These are phyloP conservation scores for Neonectria hederae DNA, from an alignment of 2,329 filamentous ascomycete species.

Conservation along the genomic window DNA sequence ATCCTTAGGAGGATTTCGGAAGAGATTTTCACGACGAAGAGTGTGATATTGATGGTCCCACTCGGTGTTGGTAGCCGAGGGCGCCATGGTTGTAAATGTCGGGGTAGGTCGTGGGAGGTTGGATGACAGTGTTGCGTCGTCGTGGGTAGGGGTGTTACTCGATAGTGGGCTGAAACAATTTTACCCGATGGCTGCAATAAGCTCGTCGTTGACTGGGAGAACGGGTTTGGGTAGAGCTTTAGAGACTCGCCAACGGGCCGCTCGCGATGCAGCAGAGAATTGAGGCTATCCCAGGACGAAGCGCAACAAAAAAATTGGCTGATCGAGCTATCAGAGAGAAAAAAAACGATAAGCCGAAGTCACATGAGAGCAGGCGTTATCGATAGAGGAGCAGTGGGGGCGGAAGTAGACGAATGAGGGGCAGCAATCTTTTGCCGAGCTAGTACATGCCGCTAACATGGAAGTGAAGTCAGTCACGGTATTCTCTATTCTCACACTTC, in stretches of 20 bases:
- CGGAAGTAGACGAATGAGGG: conserved; percentile 24
- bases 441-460: background rate
- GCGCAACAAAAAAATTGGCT: conserved; percentile 36
- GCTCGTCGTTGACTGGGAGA: conserved; percentile 22
- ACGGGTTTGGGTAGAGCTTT: conserved; percentile 20
- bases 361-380: conserved; percentile 37
- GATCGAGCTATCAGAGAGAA: conserved; percentile 34
- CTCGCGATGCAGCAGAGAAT: conserved; percentile 33
- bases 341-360: conserved; percentile 41
- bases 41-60: conserved; percentile 92
- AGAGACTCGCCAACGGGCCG: conserved; percentile 30
- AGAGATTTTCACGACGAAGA: conserved; percentile 85
- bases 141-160: background rate
- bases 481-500: too few species aligned
- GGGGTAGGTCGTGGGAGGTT: conserved; percentile 10
- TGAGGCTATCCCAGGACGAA: conserved; percentile 42
- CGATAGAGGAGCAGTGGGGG: conserved; percentile 37
- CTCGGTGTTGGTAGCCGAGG: conserved; percentile 68
- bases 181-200: background rate
- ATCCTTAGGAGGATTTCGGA: conserved; percentile 87
- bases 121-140: conserved; percentile 8
- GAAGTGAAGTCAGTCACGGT: background rate
- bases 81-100: conserved; percentile 58
- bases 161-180: background rate
- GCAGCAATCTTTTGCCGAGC: background rate